These are phyloP conservation scores for Stentor coeruleus DNA, from an alignment of 73 alveolate species.

Conservation along the genomic window DNA sequence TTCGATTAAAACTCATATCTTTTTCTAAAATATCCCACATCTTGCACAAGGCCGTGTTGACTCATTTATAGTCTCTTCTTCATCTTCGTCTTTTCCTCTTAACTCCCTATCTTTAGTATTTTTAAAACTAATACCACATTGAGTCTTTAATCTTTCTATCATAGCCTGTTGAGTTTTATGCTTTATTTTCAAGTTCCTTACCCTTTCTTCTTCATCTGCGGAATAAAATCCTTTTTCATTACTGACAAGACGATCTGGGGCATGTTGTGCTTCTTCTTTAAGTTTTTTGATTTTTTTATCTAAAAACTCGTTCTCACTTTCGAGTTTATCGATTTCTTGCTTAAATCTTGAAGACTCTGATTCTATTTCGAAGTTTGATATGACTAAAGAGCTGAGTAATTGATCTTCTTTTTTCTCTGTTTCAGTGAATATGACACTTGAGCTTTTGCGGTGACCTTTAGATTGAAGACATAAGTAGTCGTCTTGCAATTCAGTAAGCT, in stretches of 20 bases:
- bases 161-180: background rate
- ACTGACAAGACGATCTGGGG: background rate
- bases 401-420: background rate
- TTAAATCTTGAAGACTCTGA: background rate
- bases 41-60: slow-evolving; percentile 1
- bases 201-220: background rate
- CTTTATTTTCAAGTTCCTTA: background rate
- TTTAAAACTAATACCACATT: background rate
- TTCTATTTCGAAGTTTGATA: background rate
- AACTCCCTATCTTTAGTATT: background rate
- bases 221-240: background rate
- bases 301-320: background rate
- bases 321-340: background rate
- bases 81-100: background rate
- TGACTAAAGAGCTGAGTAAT: background rate
- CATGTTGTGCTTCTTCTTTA: background rate
- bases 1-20: too few species aligned
- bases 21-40: background rate
- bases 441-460: background rate
- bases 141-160: background rate
- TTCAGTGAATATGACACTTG: background rate
- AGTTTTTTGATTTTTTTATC: background rate
- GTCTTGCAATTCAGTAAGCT: background rate
- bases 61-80: background rate
- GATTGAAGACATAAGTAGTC: background rate